A percentile compares a stretch with the other conserved stretches of the same genome.
phyloP scores from a whole-genome alignment of 768 basidiomycete genomes.

The Dentipellis sp. region DNA sequence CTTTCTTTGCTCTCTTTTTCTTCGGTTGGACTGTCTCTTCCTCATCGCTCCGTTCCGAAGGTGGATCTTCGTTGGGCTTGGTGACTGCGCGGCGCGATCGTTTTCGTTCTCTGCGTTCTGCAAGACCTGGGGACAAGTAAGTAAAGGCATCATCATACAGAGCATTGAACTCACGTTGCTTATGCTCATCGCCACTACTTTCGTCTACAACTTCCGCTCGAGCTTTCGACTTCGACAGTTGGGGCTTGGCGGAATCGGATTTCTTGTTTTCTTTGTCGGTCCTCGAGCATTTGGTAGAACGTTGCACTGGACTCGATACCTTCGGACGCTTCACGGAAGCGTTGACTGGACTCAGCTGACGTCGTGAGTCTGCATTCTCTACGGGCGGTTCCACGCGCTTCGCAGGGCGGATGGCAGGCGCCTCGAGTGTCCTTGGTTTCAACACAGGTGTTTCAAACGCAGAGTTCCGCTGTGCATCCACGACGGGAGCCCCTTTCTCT shows the following conservation, averaged over 20 bases:
- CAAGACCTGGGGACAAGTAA: slow-evolving; percentile 35
- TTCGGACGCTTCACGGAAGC: too few species aligned
- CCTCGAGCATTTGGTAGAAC: too few species aligned
- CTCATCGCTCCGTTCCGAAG: neutral
- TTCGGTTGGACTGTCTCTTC: slow-evolving; percentile 10
- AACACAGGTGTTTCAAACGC: slow-evolving; percentile 16
- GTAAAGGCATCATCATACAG: neutral
- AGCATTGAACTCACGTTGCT: slow-evolving; percentile 23
- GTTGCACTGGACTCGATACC: too few species aligned
- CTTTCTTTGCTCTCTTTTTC: slow-evolving; percentile 15
- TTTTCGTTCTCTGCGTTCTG: slow-evolving; percentile 57
- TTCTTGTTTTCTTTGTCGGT: too few species aligned
- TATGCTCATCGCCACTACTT: slow-evolving; percentile 26
- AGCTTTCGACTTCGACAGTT: too few species aligned
- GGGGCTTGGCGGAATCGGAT: too few species aligned
- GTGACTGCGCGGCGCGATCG: slow-evolving; percentile 22
- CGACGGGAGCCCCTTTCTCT: neutral
- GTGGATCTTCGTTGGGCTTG: slow-evolving; percentile 6
- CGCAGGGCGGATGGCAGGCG: too few species aligned
- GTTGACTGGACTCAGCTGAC: too few species aligned
- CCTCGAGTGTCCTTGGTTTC: slow-evolving; percentile 3
- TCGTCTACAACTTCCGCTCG: too few species aligned
- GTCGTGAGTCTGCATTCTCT: too few species aligned
- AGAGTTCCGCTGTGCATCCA: slow-evolving; percentile 1
- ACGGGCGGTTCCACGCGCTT: too few species aligned